Percentiles rank a stretch among this genome's conserved stretches.
Evolutionary conservation across 164 flowering plant species (phyloP).

Genomic region (Saururus chinensis): DNA sequence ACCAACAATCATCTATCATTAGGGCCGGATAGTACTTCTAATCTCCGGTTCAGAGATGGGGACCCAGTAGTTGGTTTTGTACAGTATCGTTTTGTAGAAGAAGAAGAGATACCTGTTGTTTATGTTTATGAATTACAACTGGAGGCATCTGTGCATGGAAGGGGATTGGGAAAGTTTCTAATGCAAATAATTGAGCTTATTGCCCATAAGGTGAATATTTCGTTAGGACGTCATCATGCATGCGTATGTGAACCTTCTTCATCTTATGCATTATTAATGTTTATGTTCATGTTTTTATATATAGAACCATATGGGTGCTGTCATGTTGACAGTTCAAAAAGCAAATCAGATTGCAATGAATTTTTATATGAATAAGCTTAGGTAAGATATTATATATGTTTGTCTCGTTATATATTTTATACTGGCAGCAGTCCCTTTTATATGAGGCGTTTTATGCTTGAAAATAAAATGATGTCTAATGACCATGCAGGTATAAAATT

Average conservation of each 20-base stretch:
- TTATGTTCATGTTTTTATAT: conserved; percentile 3
- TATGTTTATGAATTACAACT: conserved; percentile 93
- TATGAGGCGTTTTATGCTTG: background rate
- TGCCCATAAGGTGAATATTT: conserved; percentile 56
- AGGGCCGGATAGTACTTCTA: conserved; percentile 7
- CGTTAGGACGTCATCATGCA: background rate
- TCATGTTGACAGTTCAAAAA: conserved; percentile 88
- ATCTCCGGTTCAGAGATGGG: conserved; percentile 11
- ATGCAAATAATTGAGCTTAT: conserved; percentile 87
- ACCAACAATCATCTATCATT: conserved; percentile 9
- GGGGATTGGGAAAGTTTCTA: conserved; percentile 71
- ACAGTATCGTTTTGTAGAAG: conserved; percentile 66
- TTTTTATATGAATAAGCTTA: conserved; percentile 56
- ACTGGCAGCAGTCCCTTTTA: no score
- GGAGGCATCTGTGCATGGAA: conserved; percentile 63
- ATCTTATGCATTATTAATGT: background rate
- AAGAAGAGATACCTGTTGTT: conserved; percentile 83
- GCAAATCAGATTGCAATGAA: conserved; percentile 54
- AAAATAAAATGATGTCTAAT: background rate
- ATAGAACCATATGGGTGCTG: conserved; percentile 75
- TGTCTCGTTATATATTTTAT: background rate
- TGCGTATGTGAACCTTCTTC: background rate
- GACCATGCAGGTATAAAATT: conserved; percentile 45
- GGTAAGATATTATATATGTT: conserved; percentile 28
- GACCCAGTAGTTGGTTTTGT: conserved; percentile 68